Conservation (phyloP, 495 filamentous ascomycete genomes). For the Hyaloscypha hepaticicola region DNA sequence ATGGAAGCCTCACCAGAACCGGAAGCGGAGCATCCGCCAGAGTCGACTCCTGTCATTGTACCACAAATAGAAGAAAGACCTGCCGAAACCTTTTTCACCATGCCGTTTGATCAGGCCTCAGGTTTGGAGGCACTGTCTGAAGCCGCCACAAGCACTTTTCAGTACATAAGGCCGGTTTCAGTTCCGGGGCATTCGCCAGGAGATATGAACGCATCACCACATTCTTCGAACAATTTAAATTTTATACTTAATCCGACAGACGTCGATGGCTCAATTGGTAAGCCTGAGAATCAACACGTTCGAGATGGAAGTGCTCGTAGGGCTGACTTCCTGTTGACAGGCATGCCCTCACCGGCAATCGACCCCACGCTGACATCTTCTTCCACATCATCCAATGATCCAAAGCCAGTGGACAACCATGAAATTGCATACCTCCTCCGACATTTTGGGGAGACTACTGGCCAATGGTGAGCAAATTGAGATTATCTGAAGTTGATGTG, state of each 20-base stretch:
- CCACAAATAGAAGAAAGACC: slow-evolving; percentile 29
- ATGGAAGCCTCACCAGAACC: slow-evolving; percentile 41
- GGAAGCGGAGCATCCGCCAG: slow-evolving; percentile 32
- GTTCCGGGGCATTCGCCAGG: slow-evolving; percentile 11
- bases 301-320: neutral
- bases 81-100: slow-evolving; percentile 23
- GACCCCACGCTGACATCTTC: slow-evolving; percentile 23
- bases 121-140: slow-evolving; percentile 58
- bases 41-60: slow-evolving; percentile 30
- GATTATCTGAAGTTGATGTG: neutral
- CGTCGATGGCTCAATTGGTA: slow-evolving; percentile 32
- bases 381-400: slow-evolving; percentile 1
- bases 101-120: slow-evolving; percentile 40
- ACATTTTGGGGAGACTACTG: slow-evolving; percentile 60
- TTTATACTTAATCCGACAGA: slow-evolving; percentile 58
- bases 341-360: slow-evolving; percentile 17
- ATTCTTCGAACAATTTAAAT: slow-evolving; percentile 51
- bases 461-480: slow-evolving; percentile 48
- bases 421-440: slow-evolving; percentile 60
- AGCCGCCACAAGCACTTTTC: slow-evolving; percentile 49
- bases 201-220: slow-evolving; percentile 15
- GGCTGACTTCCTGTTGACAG: slow-evolving; percentile 4
- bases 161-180: slow-evolving; percentile 24
- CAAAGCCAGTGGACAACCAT: slow-evolving; percentile 47
- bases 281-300: neutral